Evolutionary conservation across 2,329 filamentous ascomycete species (phyloP).

Genomic region (Lizonia empirigonia): DNA sequence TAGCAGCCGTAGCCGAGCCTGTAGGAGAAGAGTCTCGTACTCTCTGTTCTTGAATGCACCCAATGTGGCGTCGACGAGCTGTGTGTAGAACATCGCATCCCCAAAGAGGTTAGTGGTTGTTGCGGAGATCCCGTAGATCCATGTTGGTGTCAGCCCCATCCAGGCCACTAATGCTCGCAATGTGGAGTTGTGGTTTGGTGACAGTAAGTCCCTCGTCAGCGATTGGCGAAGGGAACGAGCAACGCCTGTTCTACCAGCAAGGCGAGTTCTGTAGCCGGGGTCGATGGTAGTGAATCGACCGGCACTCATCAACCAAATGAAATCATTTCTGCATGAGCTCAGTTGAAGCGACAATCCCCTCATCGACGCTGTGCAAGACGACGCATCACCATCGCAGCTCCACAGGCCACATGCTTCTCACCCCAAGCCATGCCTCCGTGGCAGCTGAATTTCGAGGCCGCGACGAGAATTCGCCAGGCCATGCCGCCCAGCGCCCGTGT

Average conservation of each 20-base stretch:
- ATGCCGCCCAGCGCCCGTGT: constrained; percentile 3
- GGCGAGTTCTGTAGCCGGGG: no score
- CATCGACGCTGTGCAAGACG: background rate
- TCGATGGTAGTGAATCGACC: no score
- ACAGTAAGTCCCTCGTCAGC: background rate
- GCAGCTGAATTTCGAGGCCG: background rate
- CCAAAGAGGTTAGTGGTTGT: background rate
- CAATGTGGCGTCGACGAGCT: background rate
- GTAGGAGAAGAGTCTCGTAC: background rate
- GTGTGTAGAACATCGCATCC: background rate
- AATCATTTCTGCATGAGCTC: no score
- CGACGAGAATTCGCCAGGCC: constrained; percentile 1
- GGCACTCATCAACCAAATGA: no score
- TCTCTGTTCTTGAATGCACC: background rate
- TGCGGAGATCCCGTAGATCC: constrained; percentile 16
- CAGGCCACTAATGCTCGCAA: background rate
- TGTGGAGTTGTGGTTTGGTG: background rate
- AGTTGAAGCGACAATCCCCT: background rate
- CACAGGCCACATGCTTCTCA: background rate
- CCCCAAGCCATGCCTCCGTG: background rate
- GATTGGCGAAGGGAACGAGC: no score
- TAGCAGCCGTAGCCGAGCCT: background rate
- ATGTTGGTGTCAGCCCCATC: background rate
- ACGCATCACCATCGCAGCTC: background rate
- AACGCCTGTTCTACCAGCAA: no score